These are phyloP conservation scores for Ramalina peruviana DNA, from an alignment of 495 filamentous ascomycete genomes.

Conservation along the genomic window DNA sequence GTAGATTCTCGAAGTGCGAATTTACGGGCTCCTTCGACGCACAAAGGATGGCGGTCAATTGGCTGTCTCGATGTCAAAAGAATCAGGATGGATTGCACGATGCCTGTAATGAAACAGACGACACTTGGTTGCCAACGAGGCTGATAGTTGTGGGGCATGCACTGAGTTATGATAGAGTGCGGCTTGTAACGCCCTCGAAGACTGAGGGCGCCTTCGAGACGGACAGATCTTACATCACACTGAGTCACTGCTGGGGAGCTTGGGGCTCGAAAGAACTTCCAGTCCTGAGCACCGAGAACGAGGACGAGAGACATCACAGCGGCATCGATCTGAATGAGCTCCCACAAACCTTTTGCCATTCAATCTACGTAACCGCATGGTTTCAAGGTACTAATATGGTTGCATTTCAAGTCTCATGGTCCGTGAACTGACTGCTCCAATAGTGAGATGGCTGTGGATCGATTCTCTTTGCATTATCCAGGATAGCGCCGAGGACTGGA, in stretches of 20 bases:
- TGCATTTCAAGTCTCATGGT: neutral
- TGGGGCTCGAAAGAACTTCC: neutral
- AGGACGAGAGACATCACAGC: neutral
- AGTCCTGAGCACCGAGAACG: neutral
- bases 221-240: neutral
- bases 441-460: slow-evolving; percentile 23
- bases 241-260: neutral
- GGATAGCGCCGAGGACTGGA: slow-evolving; percentile 21
- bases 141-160: neutral
- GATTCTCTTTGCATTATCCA: slow-evolving; percentile 32
- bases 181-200: neutral
- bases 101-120: neutral
- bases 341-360: slow-evolving; percentile 7
- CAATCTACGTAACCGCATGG: neutral
- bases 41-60: neutral
- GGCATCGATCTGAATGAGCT: slow-evolving; percentile 6
- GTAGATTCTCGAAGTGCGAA: too few relatives aligned
- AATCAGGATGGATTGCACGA: neutral
- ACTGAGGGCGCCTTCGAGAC: neutral
- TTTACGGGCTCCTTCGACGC: neutral
- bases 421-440: neutral
- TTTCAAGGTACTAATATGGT: neutral
- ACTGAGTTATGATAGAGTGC: neutral
- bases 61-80: neutral
- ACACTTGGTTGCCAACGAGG: neutral